Evolutionary conservation across 2,329 filamentous ascomycete genomes (phyloP).

Genomic region (Alternaria rosae): DNA sequence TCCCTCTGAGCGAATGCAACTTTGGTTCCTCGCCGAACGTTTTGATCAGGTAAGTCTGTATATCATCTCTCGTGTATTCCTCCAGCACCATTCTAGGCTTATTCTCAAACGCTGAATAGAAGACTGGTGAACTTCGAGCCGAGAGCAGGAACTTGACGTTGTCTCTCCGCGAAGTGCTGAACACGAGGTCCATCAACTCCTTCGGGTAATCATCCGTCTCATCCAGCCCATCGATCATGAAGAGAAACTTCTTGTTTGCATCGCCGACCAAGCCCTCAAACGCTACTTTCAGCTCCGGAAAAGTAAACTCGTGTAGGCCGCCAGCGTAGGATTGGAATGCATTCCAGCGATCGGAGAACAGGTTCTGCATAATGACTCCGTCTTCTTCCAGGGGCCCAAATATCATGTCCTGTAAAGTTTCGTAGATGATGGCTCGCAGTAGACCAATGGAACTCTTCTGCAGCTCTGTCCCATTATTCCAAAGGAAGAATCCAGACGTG

Average conservation of each 20-base stretch:
- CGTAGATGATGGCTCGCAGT: slow-evolving; percentile 38
- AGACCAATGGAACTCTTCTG: slow-evolving; percentile 37
- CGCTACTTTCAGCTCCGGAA: slow-evolving; percentile 29
- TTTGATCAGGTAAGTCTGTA: slow-evolving; percentile 26
- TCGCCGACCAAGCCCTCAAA: slow-evolving; percentile 41
- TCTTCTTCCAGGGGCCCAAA: slow-evolving; percentile 40
- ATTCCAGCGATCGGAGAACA: slow-evolving; percentile 41
- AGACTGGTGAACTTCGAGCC: slow-evolving; percentile 31
- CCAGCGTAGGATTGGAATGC: slow-evolving; percentile 40
- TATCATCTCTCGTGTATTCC: slow-evolving; percentile 27
- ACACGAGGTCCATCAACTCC: slow-evolving; percentile 30
- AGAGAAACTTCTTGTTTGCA: slow-evolving; percentile 39
- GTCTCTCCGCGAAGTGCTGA: slow-evolving; percentile 27
- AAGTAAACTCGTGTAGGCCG: slow-evolving; percentile 29
- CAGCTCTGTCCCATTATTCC: slow-evolving; percentile 46
- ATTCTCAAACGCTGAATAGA: slow-evolving; percentile 33
- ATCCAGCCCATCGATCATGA: slow-evolving; percentile 44
- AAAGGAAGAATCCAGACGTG: slow-evolving; percentile 57
- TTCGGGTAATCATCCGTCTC: slow-evolving; percentile 34
- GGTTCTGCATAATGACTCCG: slow-evolving; percentile 28
- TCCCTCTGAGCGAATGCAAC: slow-evolving; percentile 30
- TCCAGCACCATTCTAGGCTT: slow-evolving; percentile 33
- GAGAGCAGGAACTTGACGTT: slow-evolving; percentile 46
- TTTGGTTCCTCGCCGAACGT: slow-evolving; percentile 2
- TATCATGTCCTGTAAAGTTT: slow-evolving; percentile 43